Evolutionary conservation across 345 rosid genomes (phyloP).

Genomic region (Arabis hirsuta): DNA sequence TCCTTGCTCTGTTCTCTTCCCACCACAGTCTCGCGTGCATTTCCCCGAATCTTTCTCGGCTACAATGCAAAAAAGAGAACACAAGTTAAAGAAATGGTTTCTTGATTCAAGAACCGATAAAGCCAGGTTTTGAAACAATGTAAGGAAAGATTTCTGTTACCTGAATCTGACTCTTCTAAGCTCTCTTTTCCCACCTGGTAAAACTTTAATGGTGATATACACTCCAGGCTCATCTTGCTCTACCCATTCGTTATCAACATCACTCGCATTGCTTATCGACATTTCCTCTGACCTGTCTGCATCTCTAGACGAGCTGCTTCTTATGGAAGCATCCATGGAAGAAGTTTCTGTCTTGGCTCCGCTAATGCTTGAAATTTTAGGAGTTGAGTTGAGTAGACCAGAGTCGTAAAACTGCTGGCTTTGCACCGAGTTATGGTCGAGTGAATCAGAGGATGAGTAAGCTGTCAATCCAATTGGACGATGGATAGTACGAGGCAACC

Average conservation of each 20-base stretch:
- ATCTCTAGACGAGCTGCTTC: constrained; percentile 93
- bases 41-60: constrained; percentile 97
- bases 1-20: constrained; percentile 97
- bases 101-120: neutral
- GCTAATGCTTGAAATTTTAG: constrained; percentile 90
- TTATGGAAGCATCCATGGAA: constrained; percentile 83
- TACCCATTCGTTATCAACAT: constrained; percentile 86
- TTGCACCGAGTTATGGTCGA: constrained; percentile 70
- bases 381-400: constrained; percentile 73
- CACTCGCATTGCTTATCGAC: constrained; percentile 92
- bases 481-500: constrained; percentile 74
- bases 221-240: constrained; percentile 98
- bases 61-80: constrained; percentile 36
- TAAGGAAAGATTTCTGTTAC: constrained; percentile 44
- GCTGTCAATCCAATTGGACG: constrained; percentile 70
- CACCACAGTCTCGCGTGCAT: constrained; percentile 98
- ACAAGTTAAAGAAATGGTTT: neutral
- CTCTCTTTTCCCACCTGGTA: constrained; percentile 85
- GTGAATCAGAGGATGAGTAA: constrained; percentile 82
- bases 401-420: constrained; percentile 71
- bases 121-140: constrained; percentile 7
- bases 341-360: constrained; percentile 92
- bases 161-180: constrained; percentile 99
- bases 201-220: constrained; percentile 83
- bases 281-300: constrained; percentile 83